phyloP scores from a whole-genome alignment of 768 basidiomycete genomes.

The Leucogyrophana mollusca region DNA sequence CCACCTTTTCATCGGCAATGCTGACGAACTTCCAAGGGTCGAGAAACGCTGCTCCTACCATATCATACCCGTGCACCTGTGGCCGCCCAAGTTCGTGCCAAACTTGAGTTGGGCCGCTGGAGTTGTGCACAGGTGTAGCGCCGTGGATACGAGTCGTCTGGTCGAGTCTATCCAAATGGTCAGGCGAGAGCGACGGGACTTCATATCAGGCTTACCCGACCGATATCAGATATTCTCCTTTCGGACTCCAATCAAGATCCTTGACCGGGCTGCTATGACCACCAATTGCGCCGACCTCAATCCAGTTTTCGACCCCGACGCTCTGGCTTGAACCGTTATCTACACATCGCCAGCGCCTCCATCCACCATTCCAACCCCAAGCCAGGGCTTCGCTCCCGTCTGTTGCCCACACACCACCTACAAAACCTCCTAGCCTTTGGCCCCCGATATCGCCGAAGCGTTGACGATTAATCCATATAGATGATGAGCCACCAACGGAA shows the following conservation, averaged over 20 bases:
- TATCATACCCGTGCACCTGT: conserved; percentile 95
- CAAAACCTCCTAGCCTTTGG: conserved; percentile 87
- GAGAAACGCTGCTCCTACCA: conserved; percentile 78
- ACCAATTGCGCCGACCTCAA: conserved; percentile 72
- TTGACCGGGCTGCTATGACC: conserved; percentile 84
- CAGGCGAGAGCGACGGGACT: conserved; percentile 3
- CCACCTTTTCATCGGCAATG: conserved; percentile 95
- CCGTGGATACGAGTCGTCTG: conserved; percentile 93
- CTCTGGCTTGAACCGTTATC: conserved; percentile 10
- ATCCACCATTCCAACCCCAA: conserved; percentile 94
- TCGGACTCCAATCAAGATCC: conserved; percentile 83
- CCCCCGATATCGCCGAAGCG: conserved; percentile 96
- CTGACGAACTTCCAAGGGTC: conserved; percentile 79
- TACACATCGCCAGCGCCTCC: conserved; percentile 77
- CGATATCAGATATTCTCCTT: conserved; percentile 83
- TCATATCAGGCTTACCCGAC: conserved; percentile 55
- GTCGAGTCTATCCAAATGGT: conserved; percentile 57
- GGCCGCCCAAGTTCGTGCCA: conserved; percentile 94
- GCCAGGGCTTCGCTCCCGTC: conserved; percentile 66
- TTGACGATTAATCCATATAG: conserved; percentile 87
- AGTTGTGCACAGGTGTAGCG: conserved; percentile 32
- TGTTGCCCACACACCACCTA: conserved; percentile 81
- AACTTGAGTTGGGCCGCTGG: conserved; percentile 18
- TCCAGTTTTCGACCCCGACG: conserved; percentile 56
- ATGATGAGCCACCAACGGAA: conserved; percentile 41